phyloP scores from a whole-genome alignment of 2,329 filamentous ascomycete genomes.

The Sporothrix brasiliensis region DNA sequence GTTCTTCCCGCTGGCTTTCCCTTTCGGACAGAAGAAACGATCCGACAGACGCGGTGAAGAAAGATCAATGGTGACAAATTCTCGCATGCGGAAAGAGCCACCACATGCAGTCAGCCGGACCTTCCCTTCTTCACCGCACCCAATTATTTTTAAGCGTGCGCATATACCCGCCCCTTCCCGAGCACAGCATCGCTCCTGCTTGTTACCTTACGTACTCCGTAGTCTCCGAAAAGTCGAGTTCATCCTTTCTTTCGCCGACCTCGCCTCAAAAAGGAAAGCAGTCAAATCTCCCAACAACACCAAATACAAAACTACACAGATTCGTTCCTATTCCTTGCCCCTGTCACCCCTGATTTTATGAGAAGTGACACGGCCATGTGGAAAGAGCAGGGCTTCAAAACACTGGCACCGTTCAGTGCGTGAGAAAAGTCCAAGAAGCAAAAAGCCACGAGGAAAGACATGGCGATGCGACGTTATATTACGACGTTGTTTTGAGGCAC shows the following conservation, averaged over 20 bases:
- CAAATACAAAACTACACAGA: slow-evolving; percentile 11
- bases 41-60: not conserved
- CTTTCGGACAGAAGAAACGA: slow-evolving; percentile 19
- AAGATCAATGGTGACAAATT: not conserved
- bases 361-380: slow-evolving; percentile 1
- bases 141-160: not conserved
- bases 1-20: not conserved
- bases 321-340: not conserved
- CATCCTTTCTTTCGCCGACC: too few species aligned
- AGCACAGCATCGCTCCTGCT: not conserved
- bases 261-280: too few species aligned
- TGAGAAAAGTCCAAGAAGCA: not conserved
- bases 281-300: not conserved
- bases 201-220: too few species aligned
- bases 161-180: slow-evolving; percentile 7
- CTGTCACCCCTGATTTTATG: not conserved
- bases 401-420: not conserved
- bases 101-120: slow-evolving; percentile 1
- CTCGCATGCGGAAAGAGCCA: not conserved
- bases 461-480: not conserved
- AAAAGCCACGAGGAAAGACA: slow-evolving; percentile 9
- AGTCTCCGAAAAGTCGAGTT: not conserved
- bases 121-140: slow-evolving; percentile 15
- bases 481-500: not conserved
- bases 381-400: slow-evolving; percentile 16